Conservation (phyloP, 768 basidiomycete species). For the Leccinum subtestaceum region DNA sequence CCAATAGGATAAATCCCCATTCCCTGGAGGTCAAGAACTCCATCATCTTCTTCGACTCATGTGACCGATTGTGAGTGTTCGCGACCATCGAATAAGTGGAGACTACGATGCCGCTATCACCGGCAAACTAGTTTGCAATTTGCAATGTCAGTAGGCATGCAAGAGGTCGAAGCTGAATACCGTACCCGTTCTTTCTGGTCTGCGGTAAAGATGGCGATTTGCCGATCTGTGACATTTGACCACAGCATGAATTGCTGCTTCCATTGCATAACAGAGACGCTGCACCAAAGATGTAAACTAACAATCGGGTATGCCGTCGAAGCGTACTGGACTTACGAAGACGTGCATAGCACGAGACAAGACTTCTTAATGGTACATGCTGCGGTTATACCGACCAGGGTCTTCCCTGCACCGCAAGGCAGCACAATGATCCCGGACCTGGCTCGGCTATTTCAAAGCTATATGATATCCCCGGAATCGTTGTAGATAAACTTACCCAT, state of each 20-base stretch:
- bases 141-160: conserved; percentile 5
- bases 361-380: conserved; percentile 99
- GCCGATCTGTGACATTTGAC: conserved; percentile 95
- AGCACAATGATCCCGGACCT: conserved; percentile 97
- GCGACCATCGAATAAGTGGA: conserved; percentile 99
- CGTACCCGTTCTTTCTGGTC: conserved; percentile 94
- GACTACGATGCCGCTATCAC: conserved; percentile 96
- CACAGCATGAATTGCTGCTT: conserved; percentile 97
- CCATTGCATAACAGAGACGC: conserved; percentile 98
- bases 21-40: conserved; percentile 97
- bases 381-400: conserved; percentile 98
- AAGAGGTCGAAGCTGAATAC: background rate
- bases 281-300: conserved; percentile 28
- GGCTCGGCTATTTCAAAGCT: conserved; percentile 64
- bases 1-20: conserved; percentile 97
- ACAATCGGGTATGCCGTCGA: background rate
- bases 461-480: background rate
- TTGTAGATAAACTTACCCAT: conserved; percentile 59
- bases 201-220: conserved; percentile 96
- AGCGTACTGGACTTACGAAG: conserved; percentile 64
- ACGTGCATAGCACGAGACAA: conserved; percentile 94
- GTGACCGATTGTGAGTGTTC: conserved; percentile 97
- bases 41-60: conserved; percentile 99
- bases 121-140: conserved; percentile 67
- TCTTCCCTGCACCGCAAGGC: conserved; percentile 98